Base-by-base conservation (phyloP, 768 basidiomycete genomes). In the Russula emetica region DNA sequence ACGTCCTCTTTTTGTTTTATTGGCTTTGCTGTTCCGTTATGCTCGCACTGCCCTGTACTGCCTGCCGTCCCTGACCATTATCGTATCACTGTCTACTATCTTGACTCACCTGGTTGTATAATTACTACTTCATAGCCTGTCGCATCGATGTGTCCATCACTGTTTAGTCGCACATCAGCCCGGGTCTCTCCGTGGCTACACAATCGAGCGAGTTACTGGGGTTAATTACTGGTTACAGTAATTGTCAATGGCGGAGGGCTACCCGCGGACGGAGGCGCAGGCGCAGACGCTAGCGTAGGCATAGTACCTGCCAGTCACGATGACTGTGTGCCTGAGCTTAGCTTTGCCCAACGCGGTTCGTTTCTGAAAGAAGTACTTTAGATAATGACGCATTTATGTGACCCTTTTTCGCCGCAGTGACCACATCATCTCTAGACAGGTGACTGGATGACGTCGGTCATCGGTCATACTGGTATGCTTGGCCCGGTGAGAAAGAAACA, bases 341-440 rank as follows among this genome's bases (percentile, higher is more conserved):
- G 7, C 20, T 42, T 42, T 20, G 18, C 42, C 18, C 20, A 20
- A 42, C 42, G 42, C 8, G 18, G 20, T 44, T 44, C 20, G 40
- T 9, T 44, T 44, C 8, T 44, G 16, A 20, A 18, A 18, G 40
- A 36, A 36, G 34, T 13, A 36, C n/a, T n/a, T n/a, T n/a, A n/a
- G 34, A 34, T 14, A 38, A 38, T 16, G 28, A 78, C 89, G 66
- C 74, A 95, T 93, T 96, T 91, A 98, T 98, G 74, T 98, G 96
- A 24, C 96, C 96, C 82, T 96, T 88, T 73, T 94, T 92, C 3
- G 34, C 95, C 94, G 70, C 96, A 98, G 71, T 97, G 93, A 2
- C 96, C 94, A 72, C 96, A 98, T 42, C 92, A 87, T 56, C 96
- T 82, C 87, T 92, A 78, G 40, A 9, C 24, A 22, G 63, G 66